Base-by-base conservation (phyloP, 495 filamentous ascomycete genomes). In the Parathielavia appendiculata region DNA sequence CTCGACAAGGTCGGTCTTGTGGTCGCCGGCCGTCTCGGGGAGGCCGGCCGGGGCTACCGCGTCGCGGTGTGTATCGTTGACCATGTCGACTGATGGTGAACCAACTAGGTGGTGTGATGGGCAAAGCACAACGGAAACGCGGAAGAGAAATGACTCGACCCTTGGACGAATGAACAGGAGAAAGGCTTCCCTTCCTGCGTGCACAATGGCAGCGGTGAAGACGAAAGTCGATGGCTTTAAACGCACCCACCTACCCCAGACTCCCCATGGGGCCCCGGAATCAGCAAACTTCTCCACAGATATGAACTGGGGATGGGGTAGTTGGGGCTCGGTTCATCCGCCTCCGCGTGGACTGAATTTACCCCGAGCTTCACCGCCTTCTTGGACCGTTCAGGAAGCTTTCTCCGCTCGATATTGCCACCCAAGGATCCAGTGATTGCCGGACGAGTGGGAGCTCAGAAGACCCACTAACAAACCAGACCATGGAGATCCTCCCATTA, bases 1-100 rank as follows among this genome's bases (percentile, higher is more conserved):
- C 53, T 82, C 78, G 9, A 74, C 70, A 57, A 76, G 54, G 38
- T 59, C 43, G 7, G 51, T 39, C 17, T 60, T 54, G 8, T 39
- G 20, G 34, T 41, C 36, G 32, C 36, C 47, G 12, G 13, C 20
- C 17, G 56, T n/a, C 16, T 39, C 17, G 46, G 51, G 22, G 7
- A 19, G 22, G 38, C 9, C 17, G 38, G 50, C 23, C 12, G 51
- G 38, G 14, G 8, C 14, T 38, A 54, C 51, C 51, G 51, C 14
- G 35, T 54, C 39, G 39, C 23, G 50, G 43, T 45, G 14, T 7
- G 43, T 5, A 20, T 41, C 22, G 16, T 14, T 41, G 4, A 14
- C 38, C 51, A 54, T 54, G 38, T 6, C 41, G 51, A 17, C 7
- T 16, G 26, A 30, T 30, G 26, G 6, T n/a, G 26, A 30, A 6